Evolutionary conservation across 2,329 filamentous ascomycete species (phyloP).

Genomic region (Lachnellula subtilissima): DNA sequence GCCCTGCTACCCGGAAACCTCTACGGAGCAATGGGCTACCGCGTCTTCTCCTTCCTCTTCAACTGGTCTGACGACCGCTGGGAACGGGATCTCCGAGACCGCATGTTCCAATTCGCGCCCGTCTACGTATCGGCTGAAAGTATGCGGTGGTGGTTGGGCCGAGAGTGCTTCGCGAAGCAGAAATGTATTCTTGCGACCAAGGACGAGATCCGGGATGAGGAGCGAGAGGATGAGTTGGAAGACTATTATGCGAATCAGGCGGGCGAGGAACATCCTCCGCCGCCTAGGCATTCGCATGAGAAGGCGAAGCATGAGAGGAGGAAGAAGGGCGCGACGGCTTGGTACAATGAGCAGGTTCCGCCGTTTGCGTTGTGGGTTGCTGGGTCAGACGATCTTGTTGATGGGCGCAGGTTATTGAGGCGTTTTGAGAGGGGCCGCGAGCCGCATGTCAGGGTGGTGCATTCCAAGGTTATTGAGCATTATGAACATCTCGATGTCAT

Average conservation of each 20-base stretch:
- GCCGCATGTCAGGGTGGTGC: slow-evolving; percentile 74
- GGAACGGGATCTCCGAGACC: slow-evolving; percentile 72
- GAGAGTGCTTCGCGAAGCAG: slow-evolving; percentile 78
- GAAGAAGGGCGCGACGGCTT: slow-evolving; percentile 55
- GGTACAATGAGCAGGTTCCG: slow-evolving; percentile 76
- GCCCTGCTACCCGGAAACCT: slow-evolving; percentile 56
- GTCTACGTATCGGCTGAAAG: slow-evolving; percentile 85
- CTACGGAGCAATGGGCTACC: slow-evolving; percentile 81
- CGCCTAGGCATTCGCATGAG: slow-evolving; percentile 7
- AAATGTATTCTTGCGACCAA: slow-evolving; percentile 81
- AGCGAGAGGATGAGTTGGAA: slow-evolving; percentile 38
- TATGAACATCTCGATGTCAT: slow-evolving; percentile 95
- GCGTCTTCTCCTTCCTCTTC: slow-evolving; percentile 85
- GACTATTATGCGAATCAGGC: slow-evolving; percentile 14
- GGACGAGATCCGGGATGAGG: slow-evolving; percentile 61
- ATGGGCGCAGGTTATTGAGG: slow-evolving; percentile 68
- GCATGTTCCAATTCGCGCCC: slow-evolving; percentile 89
- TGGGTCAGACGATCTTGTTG: slow-evolving; percentile 78
- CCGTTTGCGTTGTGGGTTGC: slow-evolving; percentile 87
- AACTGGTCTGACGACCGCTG: slow-evolving; percentile 80
- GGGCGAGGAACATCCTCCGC: neutral
- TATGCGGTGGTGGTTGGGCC: slow-evolving; percentile 94
- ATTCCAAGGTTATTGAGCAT: slow-evolving; percentile 75
- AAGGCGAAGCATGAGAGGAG: slow-evolving; percentile 35
- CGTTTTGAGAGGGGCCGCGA: slow-evolving; percentile 74